These are phyloP conservation scores for Penicillium daleae DNA, from an alignment of 495 filamentous ascomycete species.

Conservation along the genomic window DNA sequence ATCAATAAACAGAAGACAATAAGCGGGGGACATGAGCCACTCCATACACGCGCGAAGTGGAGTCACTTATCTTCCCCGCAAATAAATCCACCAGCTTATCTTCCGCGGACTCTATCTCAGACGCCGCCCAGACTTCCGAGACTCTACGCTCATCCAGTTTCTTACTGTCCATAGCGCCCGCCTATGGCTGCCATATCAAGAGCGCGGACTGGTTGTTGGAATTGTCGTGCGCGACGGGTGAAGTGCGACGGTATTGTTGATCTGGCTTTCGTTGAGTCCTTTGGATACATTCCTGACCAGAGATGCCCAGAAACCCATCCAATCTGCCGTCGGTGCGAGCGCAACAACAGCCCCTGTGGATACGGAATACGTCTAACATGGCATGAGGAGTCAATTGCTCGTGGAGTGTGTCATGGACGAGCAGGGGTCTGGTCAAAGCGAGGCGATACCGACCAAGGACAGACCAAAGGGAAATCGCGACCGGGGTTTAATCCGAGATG, in stretches of 20 bases:
- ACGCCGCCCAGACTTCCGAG: background rate
- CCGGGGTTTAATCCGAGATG: background rate
- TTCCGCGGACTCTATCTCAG: background rate
- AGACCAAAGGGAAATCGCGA: background rate
- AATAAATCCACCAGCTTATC: conserved; percentile 14
- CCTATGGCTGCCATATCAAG: conserved; percentile 19
- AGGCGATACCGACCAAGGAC: conserved; percentile 5
- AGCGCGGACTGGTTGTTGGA: conserved; percentile 29
- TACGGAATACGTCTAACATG: conserved; percentile 31
- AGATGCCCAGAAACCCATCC: conserved; percentile 21
- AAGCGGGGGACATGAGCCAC: background rate
- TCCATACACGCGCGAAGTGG: background rate
- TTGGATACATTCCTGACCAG: conserved; percentile 6
- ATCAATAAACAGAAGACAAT: background rate
- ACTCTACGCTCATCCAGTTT: background rate
- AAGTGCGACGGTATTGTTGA: conserved; percentile 31
- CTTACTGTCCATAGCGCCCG: background rate
- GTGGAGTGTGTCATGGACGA: conserved; percentile 31
- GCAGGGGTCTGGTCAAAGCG: conserved; percentile 31
- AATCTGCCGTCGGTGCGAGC: conserved; percentile 27
- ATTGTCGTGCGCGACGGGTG: conserved; percentile 29
- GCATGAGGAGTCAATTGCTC: conserved; percentile 32
- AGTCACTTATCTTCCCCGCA: conserved; percentile 16
- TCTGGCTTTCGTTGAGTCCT: background rate
- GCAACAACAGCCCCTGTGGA: conserved; percentile 22